Conservation (phyloP, 495 filamentous ascomycete species). For the Glonium stellatum region DNA sequence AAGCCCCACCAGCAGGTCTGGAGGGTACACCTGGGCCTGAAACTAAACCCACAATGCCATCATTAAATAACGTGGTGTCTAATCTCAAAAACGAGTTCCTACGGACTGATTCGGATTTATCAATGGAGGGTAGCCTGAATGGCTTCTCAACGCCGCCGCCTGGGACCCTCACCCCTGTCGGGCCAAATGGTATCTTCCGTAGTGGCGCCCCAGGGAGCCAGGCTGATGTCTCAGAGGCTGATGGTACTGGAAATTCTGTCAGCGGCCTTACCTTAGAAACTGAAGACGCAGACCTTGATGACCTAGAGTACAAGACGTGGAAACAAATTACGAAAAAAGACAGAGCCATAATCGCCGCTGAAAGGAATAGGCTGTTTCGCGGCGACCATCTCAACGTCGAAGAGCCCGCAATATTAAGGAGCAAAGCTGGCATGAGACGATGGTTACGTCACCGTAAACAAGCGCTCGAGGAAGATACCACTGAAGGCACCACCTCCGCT, state of each 20-base stretch:
- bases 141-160: conserved; percentile 79
- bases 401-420: conserved; percentile 78
- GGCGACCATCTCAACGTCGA: conserved; percentile 79
- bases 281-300: conserved; percentile 59
- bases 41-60: conserved; percentile 49
- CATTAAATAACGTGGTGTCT: conserved; percentile 43
- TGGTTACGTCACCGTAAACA: conserved; percentile 70
- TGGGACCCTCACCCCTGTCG: conserved; percentile 67
- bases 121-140: conserved; percentile 65
- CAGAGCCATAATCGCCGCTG: conserved; percentile 74
- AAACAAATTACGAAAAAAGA: conserved; percentile 98
- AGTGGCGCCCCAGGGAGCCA: conserved; percentile 54
- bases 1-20: conserved; percentile 51
- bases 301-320: conserved; percentile 93
- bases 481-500: conserved; percentile 40
- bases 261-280: conserved; percentile 49
- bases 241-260: conserved; percentile 53
- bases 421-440: conserved; percentile 67
- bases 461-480: conserved; percentile 40
- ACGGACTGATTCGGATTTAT: conserved; percentile 57
- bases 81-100: conserved; percentile 41
- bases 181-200: conserved; percentile 58
- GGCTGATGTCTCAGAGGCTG: conserved; percentile 74
- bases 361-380: conserved; percentile 75
- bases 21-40: conserved; percentile 72